Conservation (phyloP, 73 alveolate genomes). For the Blepharisma japonicum region DNA sequence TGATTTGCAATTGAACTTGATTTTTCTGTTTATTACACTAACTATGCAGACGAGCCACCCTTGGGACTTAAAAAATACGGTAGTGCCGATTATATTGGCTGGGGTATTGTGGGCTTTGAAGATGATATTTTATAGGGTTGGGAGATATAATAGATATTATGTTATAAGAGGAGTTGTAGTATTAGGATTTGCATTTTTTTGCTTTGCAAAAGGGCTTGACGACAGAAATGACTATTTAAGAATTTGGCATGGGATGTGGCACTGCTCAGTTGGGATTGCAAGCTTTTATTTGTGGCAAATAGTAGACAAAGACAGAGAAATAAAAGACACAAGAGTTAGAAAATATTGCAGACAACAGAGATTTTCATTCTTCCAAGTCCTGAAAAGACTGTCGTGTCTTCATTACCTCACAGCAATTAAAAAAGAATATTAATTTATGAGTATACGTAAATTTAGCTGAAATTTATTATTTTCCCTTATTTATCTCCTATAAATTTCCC, state of each 20-base stretch:
- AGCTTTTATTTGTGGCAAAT: constrained; percentile 35
- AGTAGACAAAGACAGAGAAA: neutral
- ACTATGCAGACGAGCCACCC: constrained; percentile 29
- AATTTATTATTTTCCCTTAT: too few species aligned
- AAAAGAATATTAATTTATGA: too few species aligned
- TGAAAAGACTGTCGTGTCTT: neutral
- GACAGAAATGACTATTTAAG: constrained; percentile 35
- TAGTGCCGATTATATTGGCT: constrained; percentile 31
- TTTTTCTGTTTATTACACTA: constrained; percentile 29
- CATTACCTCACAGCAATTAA: neutral
- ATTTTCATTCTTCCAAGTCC: neutral
- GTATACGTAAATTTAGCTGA: too few species aligned
- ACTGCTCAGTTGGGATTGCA: constrained; percentile 12
- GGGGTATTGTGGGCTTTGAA: neutral
- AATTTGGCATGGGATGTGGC: constrained; percentile 49
- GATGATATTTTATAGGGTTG: neutral
- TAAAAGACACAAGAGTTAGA: neutral
- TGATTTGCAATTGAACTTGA: constrained; percentile 6
- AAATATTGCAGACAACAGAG: neutral
- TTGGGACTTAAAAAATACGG: constrained; percentile 37
- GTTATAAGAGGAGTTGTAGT: constrained; percentile 14
- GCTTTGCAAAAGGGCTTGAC: constrained; percentile 23
- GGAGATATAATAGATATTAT: neutral
- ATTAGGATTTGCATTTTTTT: neutral
- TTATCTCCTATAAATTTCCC: too few species aligned